Evolutionary conservation across 106 monocot species (phyloP).

Genomic region (Alisma plantagoaquatica): DNA sequence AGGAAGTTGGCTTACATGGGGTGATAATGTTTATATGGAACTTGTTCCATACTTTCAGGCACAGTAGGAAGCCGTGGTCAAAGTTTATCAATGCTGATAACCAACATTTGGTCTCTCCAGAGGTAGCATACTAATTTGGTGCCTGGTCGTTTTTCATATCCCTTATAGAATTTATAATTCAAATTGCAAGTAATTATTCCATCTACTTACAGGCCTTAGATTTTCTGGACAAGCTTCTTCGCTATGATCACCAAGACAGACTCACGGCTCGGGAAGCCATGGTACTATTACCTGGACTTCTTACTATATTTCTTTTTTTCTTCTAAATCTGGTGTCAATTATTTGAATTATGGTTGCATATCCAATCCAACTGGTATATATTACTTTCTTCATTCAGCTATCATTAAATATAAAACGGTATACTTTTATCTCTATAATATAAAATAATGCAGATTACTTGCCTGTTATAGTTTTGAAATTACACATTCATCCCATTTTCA

Average conservation of each 20-base stretch:
- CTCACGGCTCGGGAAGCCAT: conserved; percentile 86
- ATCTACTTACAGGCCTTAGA: conserved; percentile 61
- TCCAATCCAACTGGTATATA: too few species aligned
- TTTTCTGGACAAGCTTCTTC: conserved; percentile 88
- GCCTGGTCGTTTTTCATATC: background rate
- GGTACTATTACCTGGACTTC: conserved; percentile 35
- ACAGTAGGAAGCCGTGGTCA: conserved; percentile 81
- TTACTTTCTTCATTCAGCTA: too few species aligned
- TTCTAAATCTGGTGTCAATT: too few species aligned
- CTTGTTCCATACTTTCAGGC: conserved; percentile 30
- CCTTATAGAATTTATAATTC: background rate
- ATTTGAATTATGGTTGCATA: too few species aligned
- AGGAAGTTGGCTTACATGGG: background rate
- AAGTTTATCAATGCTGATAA: conserved; percentile 81
- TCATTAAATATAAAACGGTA: too few species aligned
- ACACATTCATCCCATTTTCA: too few species aligned
- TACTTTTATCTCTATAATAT: too few species aligned
- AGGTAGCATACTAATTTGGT: conserved; percentile 21
- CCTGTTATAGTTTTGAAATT: too few species aligned
- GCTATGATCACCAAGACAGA: conserved; percentile 87
- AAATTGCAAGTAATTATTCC: background rate
- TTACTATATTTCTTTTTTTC: background rate
- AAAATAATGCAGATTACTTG: too few species aligned
- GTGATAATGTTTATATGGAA: background rate
- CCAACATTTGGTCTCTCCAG: conserved; percentile 71